phyloP scores from a whole-genome alignment of 2,329 filamentous ascomycete genomes.

The Xylariaceae sp. region DNA sequence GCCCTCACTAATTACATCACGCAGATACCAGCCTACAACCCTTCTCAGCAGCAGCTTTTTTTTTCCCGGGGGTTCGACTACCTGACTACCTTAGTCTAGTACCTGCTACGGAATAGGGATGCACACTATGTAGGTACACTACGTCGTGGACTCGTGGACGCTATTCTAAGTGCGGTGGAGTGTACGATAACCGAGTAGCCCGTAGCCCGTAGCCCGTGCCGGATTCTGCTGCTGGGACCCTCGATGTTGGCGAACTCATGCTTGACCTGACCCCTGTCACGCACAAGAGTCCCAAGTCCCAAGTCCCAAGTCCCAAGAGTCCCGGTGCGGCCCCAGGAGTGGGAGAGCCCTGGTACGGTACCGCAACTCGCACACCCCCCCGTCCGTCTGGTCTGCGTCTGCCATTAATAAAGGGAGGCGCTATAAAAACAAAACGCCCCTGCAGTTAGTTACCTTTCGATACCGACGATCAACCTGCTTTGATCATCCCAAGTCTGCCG shows the following conservation, averaged over 20 bases:
- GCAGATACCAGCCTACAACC: not conserved
- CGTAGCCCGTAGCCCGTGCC: conserved; percentile 6
- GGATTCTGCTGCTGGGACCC: conserved; percentile 25
- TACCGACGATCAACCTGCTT: conserved; percentile 35
- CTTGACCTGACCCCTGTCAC: conserved; percentile 17
- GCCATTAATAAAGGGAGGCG: conserved; percentile 40
- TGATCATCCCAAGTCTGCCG: conserved; percentile 39
- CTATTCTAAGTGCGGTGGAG: conserved; percentile 23
- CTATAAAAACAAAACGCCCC: conserved; percentile 35
- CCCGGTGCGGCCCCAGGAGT: conserved; percentile 37
- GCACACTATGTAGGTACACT: not conserved
- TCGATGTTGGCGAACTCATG: conserved; percentile 26
- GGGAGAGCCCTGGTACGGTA: conserved; percentile 23
- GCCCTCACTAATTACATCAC: conserved; percentile 4
- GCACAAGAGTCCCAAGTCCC: too few relatives aligned
- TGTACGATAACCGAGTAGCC: not conserved
- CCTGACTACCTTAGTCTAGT: not conserved
- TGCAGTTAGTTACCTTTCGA: conserved; percentile 35
- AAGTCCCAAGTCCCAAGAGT: not conserved
- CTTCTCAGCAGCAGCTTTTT: not conserved
- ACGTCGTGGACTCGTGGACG: conserved; percentile 18
- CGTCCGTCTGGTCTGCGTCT: conserved; percentile 5
- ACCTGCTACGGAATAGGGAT: not conserved
- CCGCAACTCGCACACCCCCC: conserved; percentile 9
- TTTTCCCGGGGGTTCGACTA: not conserved